These are phyloP conservation scores for Acanthamoeba royreba DNA, from an alignment of 208 protist genomes.

Conservation along the genomic window DNA sequence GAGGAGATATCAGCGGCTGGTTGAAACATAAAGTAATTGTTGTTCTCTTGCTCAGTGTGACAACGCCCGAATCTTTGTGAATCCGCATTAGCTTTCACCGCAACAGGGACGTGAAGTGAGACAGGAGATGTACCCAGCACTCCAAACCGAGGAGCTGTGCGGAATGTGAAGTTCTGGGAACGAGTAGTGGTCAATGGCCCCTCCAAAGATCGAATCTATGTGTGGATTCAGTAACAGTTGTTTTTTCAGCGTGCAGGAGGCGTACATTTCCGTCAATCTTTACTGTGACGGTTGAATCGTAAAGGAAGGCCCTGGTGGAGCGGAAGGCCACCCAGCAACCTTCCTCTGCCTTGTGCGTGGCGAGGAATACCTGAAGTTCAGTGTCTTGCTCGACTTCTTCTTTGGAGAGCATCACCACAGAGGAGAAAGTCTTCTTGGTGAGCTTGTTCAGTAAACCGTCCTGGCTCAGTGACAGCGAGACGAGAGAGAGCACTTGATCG, in stretches of 20 bases:
- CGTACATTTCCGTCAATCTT: constrained; percentile 43
- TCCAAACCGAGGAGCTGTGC: neutral
- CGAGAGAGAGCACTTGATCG: neutral
- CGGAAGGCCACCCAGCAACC: constrained; percentile 31
- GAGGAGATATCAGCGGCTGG: neutral
- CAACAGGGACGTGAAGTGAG: neutral
- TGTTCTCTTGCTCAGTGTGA: neutral
- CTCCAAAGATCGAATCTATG: constrained; percentile 4
- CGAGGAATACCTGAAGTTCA: neutral
- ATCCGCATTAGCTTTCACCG: too few relatives aligned
- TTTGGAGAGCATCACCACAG: neutral
- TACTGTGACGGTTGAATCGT: constrained; percentile 3
- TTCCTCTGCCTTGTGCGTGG: neutral
- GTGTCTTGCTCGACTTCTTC: neutral
- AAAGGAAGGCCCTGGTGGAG: neutral
- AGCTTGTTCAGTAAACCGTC: constrained; percentile 39
- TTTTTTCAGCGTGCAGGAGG: neutral
- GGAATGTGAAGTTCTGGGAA: constrained; percentile 9
- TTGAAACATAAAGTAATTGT: neutral
- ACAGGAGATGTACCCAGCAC: neutral
- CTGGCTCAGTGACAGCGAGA: constrained; percentile 16
- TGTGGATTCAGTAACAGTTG: neutral
- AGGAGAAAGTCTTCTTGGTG: constrained; percentile 20
- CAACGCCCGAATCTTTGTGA: neutral
- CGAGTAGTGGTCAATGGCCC: neutral